A percentile compares a stretch with the other conserved stretches of the same genome.
phyloP scores from a whole-genome alignment of 1,284 basidiomycete species.

The Ceratobasidium papillatum region DNA sequence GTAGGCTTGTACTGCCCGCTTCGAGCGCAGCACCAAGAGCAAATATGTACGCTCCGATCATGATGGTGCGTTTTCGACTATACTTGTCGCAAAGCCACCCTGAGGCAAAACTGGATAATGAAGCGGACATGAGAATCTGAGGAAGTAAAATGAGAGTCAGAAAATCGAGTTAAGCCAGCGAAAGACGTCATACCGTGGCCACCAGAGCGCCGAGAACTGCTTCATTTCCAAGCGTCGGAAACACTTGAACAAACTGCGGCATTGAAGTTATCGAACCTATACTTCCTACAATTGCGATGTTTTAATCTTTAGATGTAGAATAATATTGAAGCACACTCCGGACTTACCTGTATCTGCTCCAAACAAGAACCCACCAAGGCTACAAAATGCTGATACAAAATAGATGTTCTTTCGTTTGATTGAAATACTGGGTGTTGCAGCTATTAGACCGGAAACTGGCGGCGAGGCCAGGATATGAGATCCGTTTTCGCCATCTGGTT shows the following conservation, averaged over 20 bases:
- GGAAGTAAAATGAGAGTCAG: constrained; percentile 27
- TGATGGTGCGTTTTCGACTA: constrained; percentile 60
- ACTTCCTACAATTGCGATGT: constrained; percentile 51
- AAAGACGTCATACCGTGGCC: constrained; percentile 40
- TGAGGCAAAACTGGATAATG: constrained; percentile 57
- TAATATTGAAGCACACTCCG: too few species aligned
- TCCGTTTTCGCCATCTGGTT: not conserved
- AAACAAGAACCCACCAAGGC: constrained; percentile 53
- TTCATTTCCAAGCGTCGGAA: constrained; percentile 51
- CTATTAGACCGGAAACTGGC: not conserved
- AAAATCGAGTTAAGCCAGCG: not conserved
- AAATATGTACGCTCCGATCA: constrained; percentile 56
- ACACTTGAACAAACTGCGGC: constrained; percentile 55
- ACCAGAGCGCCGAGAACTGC: constrained; percentile 56
- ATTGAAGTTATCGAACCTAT: constrained; percentile 60
- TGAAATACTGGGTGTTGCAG: not conserved
- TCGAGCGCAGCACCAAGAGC: constrained; percentile 52
- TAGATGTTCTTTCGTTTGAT: constrained; percentile 37
- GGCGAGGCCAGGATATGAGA: not conserved
- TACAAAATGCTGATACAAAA: constrained; percentile 38
- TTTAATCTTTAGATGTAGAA: too few species aligned
- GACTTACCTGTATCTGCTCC: constrained; percentile 55
- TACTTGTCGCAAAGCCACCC: constrained; percentile 60
- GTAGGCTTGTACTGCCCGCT: constrained; percentile 51
- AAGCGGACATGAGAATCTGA: constrained; percentile 60